Conservation (phyloP, 2,329 filamentous ascomycete genomes). For the Cladosporium oxysporum region DNA sequence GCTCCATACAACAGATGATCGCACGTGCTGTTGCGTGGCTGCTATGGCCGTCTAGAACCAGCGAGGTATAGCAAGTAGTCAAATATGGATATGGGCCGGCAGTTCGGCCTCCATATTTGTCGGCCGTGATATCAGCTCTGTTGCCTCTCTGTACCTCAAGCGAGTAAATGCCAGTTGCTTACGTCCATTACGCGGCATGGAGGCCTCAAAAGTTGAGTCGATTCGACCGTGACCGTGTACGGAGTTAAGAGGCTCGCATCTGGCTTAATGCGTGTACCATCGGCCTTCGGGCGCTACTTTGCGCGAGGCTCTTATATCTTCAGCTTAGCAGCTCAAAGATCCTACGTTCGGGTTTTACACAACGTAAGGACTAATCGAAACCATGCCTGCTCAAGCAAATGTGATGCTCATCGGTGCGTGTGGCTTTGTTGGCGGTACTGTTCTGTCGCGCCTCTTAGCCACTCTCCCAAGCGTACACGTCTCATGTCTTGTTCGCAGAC, state of each 20-base stretch:
- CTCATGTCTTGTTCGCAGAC: neutral
- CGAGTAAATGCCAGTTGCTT: too few species aligned
- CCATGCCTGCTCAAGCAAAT: neutral
- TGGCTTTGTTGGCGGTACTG: neutral
- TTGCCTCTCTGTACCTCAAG: too few species aligned
- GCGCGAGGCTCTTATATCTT: neutral
- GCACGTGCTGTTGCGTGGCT: too few species aligned
- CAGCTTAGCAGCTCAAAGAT: neutral
- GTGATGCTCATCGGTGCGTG: neutral
- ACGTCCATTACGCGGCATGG: too few species aligned
- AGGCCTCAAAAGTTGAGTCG: too few species aligned
- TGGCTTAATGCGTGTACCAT: neutral
- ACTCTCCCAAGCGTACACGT: neutral
- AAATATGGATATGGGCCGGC: too few species aligned
- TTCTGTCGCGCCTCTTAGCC: neutral
- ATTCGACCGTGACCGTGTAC: too few species aligned
- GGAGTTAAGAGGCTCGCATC: neutral
- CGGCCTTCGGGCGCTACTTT: neutral
- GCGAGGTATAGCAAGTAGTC: too few species aligned
- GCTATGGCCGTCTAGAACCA: too few species aligned
- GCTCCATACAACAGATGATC: too few species aligned
- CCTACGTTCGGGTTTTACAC: neutral
- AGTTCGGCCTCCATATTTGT: too few species aligned
- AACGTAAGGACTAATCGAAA: neutral
- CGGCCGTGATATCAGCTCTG: too few species aligned